phyloP scores from a whole-genome alignment of 164 flowering plant species.

The Annona cherimola region DNA sequence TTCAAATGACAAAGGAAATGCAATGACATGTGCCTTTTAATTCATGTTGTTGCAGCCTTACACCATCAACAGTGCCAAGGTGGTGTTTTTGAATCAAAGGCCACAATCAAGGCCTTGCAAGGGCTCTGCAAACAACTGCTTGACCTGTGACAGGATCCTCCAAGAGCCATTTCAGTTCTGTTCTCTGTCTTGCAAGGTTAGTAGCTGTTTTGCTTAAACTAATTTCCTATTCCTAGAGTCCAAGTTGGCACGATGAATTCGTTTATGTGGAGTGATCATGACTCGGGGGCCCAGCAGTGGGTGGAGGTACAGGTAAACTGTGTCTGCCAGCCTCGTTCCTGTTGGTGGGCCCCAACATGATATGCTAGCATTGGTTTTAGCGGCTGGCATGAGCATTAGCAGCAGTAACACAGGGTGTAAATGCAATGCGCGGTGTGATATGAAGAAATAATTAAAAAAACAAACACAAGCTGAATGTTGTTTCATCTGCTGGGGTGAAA shows the following conservation, averaged over 20 bases:
- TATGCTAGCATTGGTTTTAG: neutral
- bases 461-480: neutral
- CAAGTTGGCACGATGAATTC: neutral
- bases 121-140: slow-evolving; percentile 58
- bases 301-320: neutral
- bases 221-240: neutral
- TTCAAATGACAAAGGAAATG: neutral
- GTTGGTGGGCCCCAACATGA: neutral
- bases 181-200: slow-evolving; percentile 94
- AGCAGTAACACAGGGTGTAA: neutral
- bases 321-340: neutral
- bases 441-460: neutral
- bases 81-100: slow-evolving; percentile 29
- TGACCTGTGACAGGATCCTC: slow-evolving; percentile 75
- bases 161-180: slow-evolving; percentile 82
- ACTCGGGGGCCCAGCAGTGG: neutral
- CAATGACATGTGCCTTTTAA: neutral
- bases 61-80: slow-evolving; percentile 32
- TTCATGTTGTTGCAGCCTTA: slow-evolving; percentile 27
- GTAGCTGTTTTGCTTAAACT: neutral
- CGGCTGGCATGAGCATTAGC: neutral
- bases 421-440: neutral
- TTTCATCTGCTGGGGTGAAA: neutral
- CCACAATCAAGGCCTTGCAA: slow-evolving; percentile 50
- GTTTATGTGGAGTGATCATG: neutral